Evolutionary conservation across 306 rosid species (phyloP).

Genomic region (Medicago lupulina): DNA sequence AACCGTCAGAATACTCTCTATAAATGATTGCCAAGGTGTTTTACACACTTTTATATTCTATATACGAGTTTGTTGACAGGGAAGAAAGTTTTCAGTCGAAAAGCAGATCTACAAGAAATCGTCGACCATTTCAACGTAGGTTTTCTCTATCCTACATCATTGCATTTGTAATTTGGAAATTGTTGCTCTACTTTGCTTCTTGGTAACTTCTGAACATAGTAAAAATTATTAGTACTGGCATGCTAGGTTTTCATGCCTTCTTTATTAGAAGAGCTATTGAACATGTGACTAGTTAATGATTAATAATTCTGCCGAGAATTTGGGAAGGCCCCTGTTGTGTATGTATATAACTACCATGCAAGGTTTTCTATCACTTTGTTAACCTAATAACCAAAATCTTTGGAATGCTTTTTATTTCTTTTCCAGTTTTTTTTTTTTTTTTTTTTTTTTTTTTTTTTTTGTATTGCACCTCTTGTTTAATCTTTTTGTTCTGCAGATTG

Average conservation of each 20-base stretch:
- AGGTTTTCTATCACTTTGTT: conserved; percentile 7
- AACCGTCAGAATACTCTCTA: too few species aligned
- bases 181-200: conserved; percentile 8
- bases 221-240: neutral
- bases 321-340: conserved; percentile 14
- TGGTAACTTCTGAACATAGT: conserved; percentile 7
- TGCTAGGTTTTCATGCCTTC: conserved; percentile 4
- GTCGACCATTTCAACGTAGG: conserved; percentile 91
- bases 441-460: neutral
- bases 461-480: conserved; percentile 18
- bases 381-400: neutral
- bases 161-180: conserved; percentile 10
- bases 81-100: conserved; percentile 66
- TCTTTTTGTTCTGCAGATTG: conserved; percentile 64
- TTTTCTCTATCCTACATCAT: conserved; percentile 14
- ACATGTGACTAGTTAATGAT: conserved; percentile 9
- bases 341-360: conserved; percentile 11
- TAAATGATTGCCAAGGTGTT: too few species aligned
- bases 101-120: conserved; percentile 78
- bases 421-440: neutral
- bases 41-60: neutral
- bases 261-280: conserved; percentile 8
- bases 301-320: neutral
- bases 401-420: neutral
- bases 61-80: conserved; percentile 60